Conservation (phyloP, 345 rosid species). For the Gossypium bickii region DNA sequence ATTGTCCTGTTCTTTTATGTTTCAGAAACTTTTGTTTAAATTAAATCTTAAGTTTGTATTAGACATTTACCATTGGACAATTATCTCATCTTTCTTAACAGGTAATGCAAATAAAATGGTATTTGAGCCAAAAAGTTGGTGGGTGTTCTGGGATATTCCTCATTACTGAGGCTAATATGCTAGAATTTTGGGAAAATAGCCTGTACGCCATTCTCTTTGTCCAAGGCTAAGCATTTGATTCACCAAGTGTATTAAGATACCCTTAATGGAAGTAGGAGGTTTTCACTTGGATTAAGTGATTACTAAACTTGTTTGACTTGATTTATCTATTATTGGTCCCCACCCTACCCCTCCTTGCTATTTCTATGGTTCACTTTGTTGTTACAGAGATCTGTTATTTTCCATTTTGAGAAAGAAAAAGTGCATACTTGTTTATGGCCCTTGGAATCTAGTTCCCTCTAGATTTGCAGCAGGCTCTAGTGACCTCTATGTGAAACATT, state of each 20-base stretch:
- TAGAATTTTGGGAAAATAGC: not conserved
- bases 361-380: not conserved
- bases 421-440: not conserved
- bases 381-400: not conserved
- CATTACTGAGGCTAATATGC: not conserved
- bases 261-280: not conserved
- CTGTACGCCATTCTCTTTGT: not conserved
- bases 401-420: not conserved
- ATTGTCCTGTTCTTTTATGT: not conserved
- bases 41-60: not conserved
- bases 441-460: not conserved
- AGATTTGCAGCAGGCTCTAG: not conserved
- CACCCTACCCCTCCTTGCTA: not conserved
- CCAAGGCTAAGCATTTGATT: not conserved
- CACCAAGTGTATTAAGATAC: not conserved
- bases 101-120: not conserved
- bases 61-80: not conserved
- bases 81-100: not conserved
- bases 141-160: slow-evolving; percentile 4
- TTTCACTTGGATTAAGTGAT: not conserved
- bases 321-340: not conserved
- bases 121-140: not conserved
- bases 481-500: not conserved
- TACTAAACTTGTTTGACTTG: not conserved
- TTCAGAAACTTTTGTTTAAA: not conserved